Base-by-base conservation (phyloP, 148 eudicot species). In the Silene conica region DNA sequence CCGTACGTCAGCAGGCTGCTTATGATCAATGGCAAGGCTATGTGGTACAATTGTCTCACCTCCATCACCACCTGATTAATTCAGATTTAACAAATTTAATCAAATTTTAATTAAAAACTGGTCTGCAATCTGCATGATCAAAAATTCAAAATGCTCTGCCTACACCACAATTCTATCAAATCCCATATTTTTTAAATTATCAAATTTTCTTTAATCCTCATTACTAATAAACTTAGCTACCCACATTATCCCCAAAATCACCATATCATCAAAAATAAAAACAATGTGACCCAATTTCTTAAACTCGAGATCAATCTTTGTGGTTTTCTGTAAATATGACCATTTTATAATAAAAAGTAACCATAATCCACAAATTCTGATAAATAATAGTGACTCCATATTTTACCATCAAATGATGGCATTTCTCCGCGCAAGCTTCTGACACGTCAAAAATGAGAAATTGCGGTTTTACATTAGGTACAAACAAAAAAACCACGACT, bases 1-100 rank as follows among this genome's bases (percentile, higher is more conserved):
- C 88, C 89, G 41, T 90, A 92, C 19, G 86, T 82, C 0, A 92
- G 83, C 0, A 92, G 74, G 50, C 87, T 84, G 8, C 89, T 83
- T 71, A 90, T 25, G 78, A 90, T 85, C 79, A 90, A 65, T 10
- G 96, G 97, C 13, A 84, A 61, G 15, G 96, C 92, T 74, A 90
- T 82, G 23, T 41, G n/a, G 79, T 78, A 89, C 3, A 92, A 82
- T 63, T 80, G 82, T 52, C 78, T 85, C 21, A 76, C 78, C 82
- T 89, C 92, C 45, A 70, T 62, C 34, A 79, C 81, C 73, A 84
- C 85, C 97, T 91, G 80, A 0, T 10, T 26, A 56, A 41, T 18
- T 15, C n/a, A 31, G 34, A 31, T 31, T 31, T 2, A 31, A 8
- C 46, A 66, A 38, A 13, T 38, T 16, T 4, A n/a, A 34, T 19